Percentiles rank a stretch among this genome's conserved stretches.
These are phyloP conservation scores for Chamaenerion angustifolium DNA, from an alignment of 345 rosid species.

Conservation along the genomic window DNA sequence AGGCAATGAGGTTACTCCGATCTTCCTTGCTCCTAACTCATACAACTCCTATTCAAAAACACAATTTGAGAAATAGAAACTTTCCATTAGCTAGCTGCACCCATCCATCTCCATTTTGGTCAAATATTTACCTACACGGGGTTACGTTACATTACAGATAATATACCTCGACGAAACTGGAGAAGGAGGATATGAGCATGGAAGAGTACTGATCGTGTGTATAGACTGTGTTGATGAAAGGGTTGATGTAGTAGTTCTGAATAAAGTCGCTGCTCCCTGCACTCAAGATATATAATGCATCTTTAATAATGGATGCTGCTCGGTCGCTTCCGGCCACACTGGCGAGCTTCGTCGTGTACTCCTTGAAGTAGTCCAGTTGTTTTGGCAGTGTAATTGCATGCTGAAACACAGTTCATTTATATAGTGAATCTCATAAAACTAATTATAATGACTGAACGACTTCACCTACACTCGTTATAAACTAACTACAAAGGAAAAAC, in stretches of 20 bases:
- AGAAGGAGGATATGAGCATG: slow-evolving; percentile 32
- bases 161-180: slow-evolving; percentile 33
- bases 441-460: too few relatives aligned
- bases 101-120: too few relatives aligned
- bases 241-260: slow-evolving; percentile 73
- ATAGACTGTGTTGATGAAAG: slow-evolving; percentile 32
- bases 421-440: too few relatives aligned
- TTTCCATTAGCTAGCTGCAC: too few relatives aligned
- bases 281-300: slow-evolving; percentile 47
- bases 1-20: slow-evolving; percentile 81
- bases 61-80: too few relatives aligned
- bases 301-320: slow-evolving; percentile 47
- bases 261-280: slow-evolving; percentile 80
- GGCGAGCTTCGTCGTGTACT: slow-evolving; percentile 53
- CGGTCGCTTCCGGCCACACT: slow-evolving; percentile 41
- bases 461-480: too few relatives aligned
- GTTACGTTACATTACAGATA: too few relatives aligned
- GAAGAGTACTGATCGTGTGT: slow-evolving; percentile 63
- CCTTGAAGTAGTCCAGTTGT: slow-evolving; percentile 62
- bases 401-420: too few relatives aligned
- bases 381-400: slow-evolving; percentile 61
- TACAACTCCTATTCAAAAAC: slow-evolving; percentile 26
- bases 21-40: slow-evolving; percentile 56
- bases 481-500: too few relatives aligned
- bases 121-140: too few relatives aligned